Evolutionary conservation across 78 protist genomes (phyloP).

Genomic region (Dictyostelium intermedium): DNA sequence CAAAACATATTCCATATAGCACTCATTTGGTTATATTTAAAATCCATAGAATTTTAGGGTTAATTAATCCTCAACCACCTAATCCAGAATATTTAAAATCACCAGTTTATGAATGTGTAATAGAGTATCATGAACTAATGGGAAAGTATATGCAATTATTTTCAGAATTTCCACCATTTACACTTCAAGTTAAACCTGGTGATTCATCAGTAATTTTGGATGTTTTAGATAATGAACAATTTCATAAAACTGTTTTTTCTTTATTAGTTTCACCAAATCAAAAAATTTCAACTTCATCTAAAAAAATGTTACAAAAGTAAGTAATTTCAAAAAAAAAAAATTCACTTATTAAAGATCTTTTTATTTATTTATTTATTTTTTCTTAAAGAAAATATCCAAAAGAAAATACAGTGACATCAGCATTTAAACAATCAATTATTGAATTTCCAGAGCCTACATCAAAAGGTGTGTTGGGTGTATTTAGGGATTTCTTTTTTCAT

Average conservation of each 20-base stretch:
- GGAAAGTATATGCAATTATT: background rate
- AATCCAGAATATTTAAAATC: background rate
- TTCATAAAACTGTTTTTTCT: conserved; percentile 17
- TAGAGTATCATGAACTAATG: conserved; percentile 1
- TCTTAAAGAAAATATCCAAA: background rate
- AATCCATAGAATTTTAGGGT: background rate
- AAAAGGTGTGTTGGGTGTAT: conserved; percentile 20
- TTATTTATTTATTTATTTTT: background rate
- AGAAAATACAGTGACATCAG: conserved; percentile 2
- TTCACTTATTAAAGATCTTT: background rate
- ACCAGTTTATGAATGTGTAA: background rate
- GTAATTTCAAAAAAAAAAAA: background rate
- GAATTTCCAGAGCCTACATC: background rate
- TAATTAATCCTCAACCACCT: background rate
- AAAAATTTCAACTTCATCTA: background rate
- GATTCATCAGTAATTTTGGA: background rate
- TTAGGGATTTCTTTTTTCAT: conserved; percentile 5
- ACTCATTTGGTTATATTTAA: conserved; percentile 36
- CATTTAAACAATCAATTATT: conserved; percentile 5
- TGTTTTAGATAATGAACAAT: conserved; percentile 7
- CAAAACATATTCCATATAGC: background rate
- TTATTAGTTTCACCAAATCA: background rate
- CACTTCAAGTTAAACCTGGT: background rate
- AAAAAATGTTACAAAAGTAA: conserved; percentile 5
- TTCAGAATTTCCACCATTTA: background rate